These are phyloP conservation scores for Fusarium sp. DNA, from an alignment of 2,329 filamentous ascomycete genomes.

Conservation along the genomic window DNA sequence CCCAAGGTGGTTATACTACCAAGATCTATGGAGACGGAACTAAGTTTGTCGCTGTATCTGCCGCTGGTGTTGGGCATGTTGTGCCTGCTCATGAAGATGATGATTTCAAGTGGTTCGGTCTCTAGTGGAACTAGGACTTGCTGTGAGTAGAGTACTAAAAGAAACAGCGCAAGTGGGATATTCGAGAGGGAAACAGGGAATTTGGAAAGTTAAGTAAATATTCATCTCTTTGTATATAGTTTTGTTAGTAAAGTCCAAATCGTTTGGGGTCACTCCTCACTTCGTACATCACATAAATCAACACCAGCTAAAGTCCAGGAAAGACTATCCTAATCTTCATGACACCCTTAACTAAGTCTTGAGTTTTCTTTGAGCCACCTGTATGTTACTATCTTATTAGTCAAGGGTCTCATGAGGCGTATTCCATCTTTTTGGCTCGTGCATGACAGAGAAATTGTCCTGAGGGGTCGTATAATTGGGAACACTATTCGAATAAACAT, in stretches of 20 bases:
- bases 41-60: conserved; percentile 8
- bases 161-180: neutral
- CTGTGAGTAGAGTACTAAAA: neutral
- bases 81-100: neutral
- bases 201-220: neutral
- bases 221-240: neutral
- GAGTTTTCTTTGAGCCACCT: no score
- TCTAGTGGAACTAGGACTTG: neutral
- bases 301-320: no score
- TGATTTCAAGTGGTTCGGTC: conserved; percentile 10
- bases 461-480: no score
- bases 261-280: neutral
- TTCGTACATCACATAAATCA: neutral
- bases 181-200: neutral
- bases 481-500: no score
- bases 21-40: conserved; percentile 14
- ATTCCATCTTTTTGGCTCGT: no score
- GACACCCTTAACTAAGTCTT: no score
- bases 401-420: no score
- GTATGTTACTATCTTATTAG: no score
- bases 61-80: conserved; percentile 7
- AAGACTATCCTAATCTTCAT: no score
- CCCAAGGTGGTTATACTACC: neutral
- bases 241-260: neutral
- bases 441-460: no score